Evolutionary conservation across 2,329 filamentous ascomycete species (phyloP).

Genomic region (Nigrospora osmanthi): DNA sequence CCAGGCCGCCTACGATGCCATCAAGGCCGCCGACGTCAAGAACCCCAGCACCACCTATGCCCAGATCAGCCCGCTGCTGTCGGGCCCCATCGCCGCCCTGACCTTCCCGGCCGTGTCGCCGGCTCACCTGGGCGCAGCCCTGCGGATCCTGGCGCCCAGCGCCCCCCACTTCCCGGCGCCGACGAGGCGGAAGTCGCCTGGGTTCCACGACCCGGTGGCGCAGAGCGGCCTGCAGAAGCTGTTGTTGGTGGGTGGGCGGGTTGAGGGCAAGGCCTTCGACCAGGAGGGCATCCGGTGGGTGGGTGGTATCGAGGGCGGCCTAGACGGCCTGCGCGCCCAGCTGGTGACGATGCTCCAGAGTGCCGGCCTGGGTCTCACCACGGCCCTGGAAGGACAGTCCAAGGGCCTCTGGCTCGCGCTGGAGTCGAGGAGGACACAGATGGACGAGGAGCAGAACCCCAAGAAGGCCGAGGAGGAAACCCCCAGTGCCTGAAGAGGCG

Average conservation of each 20-base stretch:
- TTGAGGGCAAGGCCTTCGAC: conserved; percentile 83
- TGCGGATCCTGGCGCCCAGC: conserved; percentile 70
- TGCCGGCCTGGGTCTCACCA: conserved; percentile 69
- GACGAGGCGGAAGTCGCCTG: conserved; percentile 64
- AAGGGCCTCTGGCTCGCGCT: conserved; percentile 83
- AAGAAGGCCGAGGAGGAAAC: conserved; percentile 19
- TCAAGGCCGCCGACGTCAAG: conserved; percentile 24
- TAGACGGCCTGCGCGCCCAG: conserved; percentile 74
- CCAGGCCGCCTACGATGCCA: conserved; percentile 39
- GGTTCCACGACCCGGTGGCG: conserved; percentile 71
- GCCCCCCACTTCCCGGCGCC: conserved; percentile 71
- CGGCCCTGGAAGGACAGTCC: conserved; percentile 68
- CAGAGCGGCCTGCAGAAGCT: conserved; percentile 83
- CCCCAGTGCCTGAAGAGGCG: conserved; percentile 17
- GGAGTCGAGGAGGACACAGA: conserved; percentile 70
- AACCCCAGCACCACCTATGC: conserved; percentile 35
- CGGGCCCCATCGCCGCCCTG: conserved; percentile 73
- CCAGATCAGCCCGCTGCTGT: conserved; percentile 66
- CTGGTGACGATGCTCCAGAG: conserved; percentile 75
- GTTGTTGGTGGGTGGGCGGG: conserved; percentile 74
- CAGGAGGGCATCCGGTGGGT: conserved; percentile 57
- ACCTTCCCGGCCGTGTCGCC: conserved; percentile 79
- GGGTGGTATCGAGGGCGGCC: conserved; percentile 70
- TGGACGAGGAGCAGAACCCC: conserved; percentile 61
- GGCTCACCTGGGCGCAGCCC: conserved; percentile 70